A percentile compares a stretch with the other conserved stretches of the same genome.
Conservation (phyloP, 306 rosid genomes). For the Luffa aegyptiaca region DNA sequence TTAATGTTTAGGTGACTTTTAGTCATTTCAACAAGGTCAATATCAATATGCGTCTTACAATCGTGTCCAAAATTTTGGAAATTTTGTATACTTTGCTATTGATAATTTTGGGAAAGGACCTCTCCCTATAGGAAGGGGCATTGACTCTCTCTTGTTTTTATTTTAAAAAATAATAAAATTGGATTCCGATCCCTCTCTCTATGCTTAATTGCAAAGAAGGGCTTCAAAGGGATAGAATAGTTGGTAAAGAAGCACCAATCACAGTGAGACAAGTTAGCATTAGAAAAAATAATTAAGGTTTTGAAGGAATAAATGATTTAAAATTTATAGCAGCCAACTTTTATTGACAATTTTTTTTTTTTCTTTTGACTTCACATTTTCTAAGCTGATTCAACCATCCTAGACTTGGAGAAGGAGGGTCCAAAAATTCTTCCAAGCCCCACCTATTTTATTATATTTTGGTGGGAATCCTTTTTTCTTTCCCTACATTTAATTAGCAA, state of each 20-base stretch:
- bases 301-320: neutral
- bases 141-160: neutral
- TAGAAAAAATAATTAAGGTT: neutral
- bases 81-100: neutral
- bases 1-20: neutral
- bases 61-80: neutral
- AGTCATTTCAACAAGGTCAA: neutral
- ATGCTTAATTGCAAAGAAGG: neutral
- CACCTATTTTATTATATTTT: neutral
- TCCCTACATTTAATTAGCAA: neutral
- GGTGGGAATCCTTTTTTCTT: neutral
- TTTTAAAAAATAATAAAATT: neutral
- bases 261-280: neutral
- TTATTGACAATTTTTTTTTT: neutral
- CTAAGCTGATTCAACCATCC: neutral
- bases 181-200: neutral
- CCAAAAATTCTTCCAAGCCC: neutral
- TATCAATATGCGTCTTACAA: neutral
- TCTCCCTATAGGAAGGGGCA: neutral
- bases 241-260: neutral
- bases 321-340: neutral
- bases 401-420: neutral
- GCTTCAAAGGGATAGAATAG: neutral
- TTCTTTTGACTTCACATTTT: neutral
- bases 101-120: neutral